Conservation (phyloP, 768 basidiomycete genomes). For the Pholiota molesta region DNA sequence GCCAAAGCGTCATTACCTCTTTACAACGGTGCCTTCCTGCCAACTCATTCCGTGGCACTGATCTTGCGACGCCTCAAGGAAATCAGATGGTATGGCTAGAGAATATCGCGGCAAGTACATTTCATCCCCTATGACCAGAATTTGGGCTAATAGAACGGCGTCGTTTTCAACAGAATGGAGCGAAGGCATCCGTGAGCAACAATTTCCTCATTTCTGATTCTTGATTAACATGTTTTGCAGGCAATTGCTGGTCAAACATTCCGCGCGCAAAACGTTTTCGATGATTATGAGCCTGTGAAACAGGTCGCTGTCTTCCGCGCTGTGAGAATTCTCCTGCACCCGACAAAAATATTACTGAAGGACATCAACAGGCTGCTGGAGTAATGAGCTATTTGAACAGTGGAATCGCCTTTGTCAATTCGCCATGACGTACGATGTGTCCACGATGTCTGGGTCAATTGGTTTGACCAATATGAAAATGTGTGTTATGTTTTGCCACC, state of each 20-base stretch:
- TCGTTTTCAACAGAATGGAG: neutral
- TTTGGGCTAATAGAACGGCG: neutral
- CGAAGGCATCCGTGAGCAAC: slow-evolving; percentile 4
- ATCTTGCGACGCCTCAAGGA: neutral
- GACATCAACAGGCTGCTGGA: neutral
- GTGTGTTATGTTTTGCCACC: neutral
- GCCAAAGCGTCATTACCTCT: neutral
- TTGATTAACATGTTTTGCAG: neutral
- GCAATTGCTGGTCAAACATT: slow-evolving; percentile 5
- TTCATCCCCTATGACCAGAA: neutral
- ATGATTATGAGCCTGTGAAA: slow-evolving; percentile 2
- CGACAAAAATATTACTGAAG: neutral
- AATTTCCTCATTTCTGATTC: neutral
- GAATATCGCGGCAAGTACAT: slow-evolving; percentile 3
- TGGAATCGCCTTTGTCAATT: slow-evolving; percentile 2
- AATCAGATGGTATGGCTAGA: slow-evolving; percentile 7
- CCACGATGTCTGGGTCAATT: neutral
- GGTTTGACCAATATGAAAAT: slow-evolving; percentile 1
- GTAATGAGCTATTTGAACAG: slow-evolving; percentile 6
- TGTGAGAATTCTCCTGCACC: neutral
- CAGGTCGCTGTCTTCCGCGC: slow-evolving; percentile 5
- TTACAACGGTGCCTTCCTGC: slow-evolving; percentile 3
- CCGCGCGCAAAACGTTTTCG: neutral
- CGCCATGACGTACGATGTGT: neutral
- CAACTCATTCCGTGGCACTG: slow-evolving; percentile 1